Evolutionary conservation across 1,139 yeast species (phyloP), one percentile per base, ranked within the genome.

Genomic region (Geotrichum reessii): DNA sequence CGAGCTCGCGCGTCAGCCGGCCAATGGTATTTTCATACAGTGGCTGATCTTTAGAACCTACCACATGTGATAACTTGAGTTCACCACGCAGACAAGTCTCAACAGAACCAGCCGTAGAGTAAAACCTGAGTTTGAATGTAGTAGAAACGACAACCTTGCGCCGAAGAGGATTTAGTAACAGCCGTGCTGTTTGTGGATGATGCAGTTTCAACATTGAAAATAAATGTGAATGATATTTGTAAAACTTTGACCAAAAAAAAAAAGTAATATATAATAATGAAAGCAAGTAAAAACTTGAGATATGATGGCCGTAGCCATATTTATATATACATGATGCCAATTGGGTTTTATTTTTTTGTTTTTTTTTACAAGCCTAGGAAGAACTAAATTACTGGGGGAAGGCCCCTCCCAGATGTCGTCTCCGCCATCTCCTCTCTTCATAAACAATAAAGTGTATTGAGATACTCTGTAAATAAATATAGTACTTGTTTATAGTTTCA

Each of bases 11-110:
- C 17, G 68, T 49, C 42, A 67, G 57, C 25, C 58, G 53, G 14
- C 70, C 68, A 22, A 64, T 62, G 12, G 72, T 67, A 44, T 62
- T 59, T 7, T 54, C 50, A 42, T 63, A 55, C 47, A 69, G 57
- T 1, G 65, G 62, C 3, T 69, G 68, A 21, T 55, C 56, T 8
- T 61, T 33, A 42, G 68, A 64, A 5, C 72, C 72, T 7, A 53
- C 51, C 28, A 63, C 66, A 47, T 65, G 64, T 17, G 64, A 59
- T 22, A n/a, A 19, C 9, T 42, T 42, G 40, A 58, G 58, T 9
- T 44, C 21, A 3, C 40, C 40, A 14, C 40, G 12, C 40, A 11
- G 40, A 9, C 40, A 31, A 3, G 40, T 31, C n/a, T 31, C 40
- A 14, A 11, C n/a, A 11, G 40, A 9, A 14, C n/a, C 12, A 14